Evolutionary conservation across 257 asterid genomes (phyloP).

Genomic region (Voacanga thouarsii): DNA sequence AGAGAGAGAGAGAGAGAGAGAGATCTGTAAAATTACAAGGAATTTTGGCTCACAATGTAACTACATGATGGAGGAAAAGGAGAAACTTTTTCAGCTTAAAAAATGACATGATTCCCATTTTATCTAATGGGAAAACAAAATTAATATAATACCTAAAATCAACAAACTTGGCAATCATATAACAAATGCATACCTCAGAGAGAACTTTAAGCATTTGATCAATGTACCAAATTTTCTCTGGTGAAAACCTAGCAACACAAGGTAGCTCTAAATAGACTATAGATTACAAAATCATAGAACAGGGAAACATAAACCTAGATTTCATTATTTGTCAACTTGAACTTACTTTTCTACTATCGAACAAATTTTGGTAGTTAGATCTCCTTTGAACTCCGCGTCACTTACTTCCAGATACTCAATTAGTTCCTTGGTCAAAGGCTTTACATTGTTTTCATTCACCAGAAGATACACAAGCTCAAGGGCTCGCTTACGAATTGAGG

Average conservation of each 20-base stretch:
- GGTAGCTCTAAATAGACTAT: slow-evolving; percentile 25
- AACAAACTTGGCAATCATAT: slow-evolving; percentile 13
- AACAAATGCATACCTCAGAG: slow-evolving; percentile 58
- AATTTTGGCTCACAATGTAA: background rate
- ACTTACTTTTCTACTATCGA: slow-evolving; percentile 97
- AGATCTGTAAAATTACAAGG: background rate
- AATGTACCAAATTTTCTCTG: slow-evolving; percentile 90
- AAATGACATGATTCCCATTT: background rate
- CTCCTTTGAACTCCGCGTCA: slow-evolving; percentile 89
- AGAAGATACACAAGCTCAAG: slow-evolving; percentile 92
- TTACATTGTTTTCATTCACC: slow-evolving; percentile 82
- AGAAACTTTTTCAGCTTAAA: background rate
- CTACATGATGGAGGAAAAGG: background rate
- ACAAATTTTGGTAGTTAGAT: slow-evolving; percentile 90
- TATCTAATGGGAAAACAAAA: background rate
- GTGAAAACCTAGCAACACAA: slow-evolving; percentile 73
- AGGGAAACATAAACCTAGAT: too few relatives aligned
- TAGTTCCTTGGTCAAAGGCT: slow-evolving; percentile 83
- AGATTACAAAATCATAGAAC: slow-evolving; percentile 20
- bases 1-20: too few relatives aligned
- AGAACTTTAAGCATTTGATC: slow-evolving; percentile 97
- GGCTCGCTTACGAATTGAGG: slow-evolving; percentile 97
- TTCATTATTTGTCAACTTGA: background rate
- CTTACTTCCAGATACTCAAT: slow-evolving; percentile 84
- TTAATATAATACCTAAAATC: background rate